Evolutionary conservation across 257 asterid species (phyloP), one percentile per base, ranked within the genome.

Genomic region (Orobanche coerulescens): DNA sequence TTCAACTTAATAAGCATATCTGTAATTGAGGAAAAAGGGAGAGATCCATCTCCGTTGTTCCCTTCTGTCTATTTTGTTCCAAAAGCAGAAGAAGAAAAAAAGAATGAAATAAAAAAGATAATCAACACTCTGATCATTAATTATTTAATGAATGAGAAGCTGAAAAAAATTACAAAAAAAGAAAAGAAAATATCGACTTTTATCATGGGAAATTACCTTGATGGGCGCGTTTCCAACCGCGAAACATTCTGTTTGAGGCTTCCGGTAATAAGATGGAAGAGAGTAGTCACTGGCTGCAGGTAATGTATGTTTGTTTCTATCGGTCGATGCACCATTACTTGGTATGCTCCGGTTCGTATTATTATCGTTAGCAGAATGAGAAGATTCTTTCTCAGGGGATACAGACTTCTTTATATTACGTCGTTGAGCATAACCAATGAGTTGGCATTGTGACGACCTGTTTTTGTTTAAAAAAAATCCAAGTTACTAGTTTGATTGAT

Each of bases 361-460:
- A 3, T 71, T 60, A 11, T 43, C 58, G n/a, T 53, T 72, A 15
- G 28, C 68, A 33, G 3, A 10, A 54, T 61, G 25, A 9, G 52
- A 28, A 37, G 61, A 58, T 39, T 48, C 58, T 18, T 44, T 65
- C 63, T 53, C 73, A 2, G 67, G 62, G n/a, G 64, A 25, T 33
- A 16, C 49, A 47, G 57, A 55, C 36, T 65, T 73, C 71, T 76
- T 72, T 39, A 60, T 2, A 12, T 15, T 47, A 12, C 83, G 78
- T 4, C 88, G 62, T 28, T 61, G 75, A 33, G 91, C 82, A 51
- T 86, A 86, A 37, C 95, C 95, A n/a, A 86, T 66, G 20, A 77
- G 64, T 14, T 81, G 86, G 76, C 89, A 86, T 19, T 81, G 71
- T 15, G 67, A 1, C 24, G 71, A 52, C 94, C 94, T 85, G 66